Evolutionary conservation across 1,284 basidiomycete species (phyloP), one percentile per base, ranked within the genome.

Genomic region (Naganishia sp.): DNA sequence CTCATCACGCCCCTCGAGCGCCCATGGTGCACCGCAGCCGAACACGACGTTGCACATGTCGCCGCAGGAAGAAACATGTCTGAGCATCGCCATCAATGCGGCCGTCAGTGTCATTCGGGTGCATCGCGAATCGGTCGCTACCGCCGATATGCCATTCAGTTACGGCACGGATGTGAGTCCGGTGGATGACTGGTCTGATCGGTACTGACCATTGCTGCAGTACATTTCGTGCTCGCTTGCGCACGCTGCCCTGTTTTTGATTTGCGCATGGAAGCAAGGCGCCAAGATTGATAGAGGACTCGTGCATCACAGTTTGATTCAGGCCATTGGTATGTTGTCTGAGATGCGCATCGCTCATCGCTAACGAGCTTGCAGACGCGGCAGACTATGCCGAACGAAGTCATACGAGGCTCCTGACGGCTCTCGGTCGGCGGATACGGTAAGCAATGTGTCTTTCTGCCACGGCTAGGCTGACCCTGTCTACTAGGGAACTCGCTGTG

Each of bases 161-260:
- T 76, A 74, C 63, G 75, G 74, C 1, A 72, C 73, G 2, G 75
- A 76, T 64, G 73, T 74, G 63, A 70, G 73, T 71, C n/a, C 21
- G 13, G 23, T 17, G 25, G n/a, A n/a, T 18, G 21, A 2, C 28
- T 2, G 13, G 9, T 32, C 7, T n/a, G 50, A 41, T 32, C 31
- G 5, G 21, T 50, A 31, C 45, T 47, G 57, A 60, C 15, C 13
- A n/a, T 13, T 32, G 15, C 42, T 10, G 17, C 47, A 74, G 73
- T 75, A 76, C 66, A 63, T 75, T 10, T 74, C 73, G 2, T 74
- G 73, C 52, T 72, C 75, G 1, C 70, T 76, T 5, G 70, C 75
- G 2, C 73, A 76, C 64, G 71, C 75, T 3, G 75, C 75, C 13
- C 67, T 74, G 43, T 76, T 76, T 66, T 69, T 76, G 13, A 54